Base-by-base conservation (phyloP, 2,329 filamentous ascomycete genomes). In the Dactylellina haptotyla region DNA sequence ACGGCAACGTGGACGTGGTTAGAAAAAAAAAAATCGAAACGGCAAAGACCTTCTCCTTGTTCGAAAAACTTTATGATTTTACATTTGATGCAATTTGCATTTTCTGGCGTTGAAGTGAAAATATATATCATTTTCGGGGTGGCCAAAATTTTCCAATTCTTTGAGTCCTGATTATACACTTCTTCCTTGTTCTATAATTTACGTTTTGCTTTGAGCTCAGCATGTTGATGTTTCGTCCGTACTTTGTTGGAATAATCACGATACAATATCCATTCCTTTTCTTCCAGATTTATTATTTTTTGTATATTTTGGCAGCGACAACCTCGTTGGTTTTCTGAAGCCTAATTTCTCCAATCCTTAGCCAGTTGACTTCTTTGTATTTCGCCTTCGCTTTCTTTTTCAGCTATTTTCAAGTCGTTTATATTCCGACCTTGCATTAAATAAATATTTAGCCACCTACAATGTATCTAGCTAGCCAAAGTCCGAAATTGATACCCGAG, bases 41-140 rank as follows among this genome's bases (percentile, higher is more conserved):
- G 50, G 39, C 48, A 65, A 16, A 62, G 53, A 56, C 46, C 26
- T 56, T 61, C 23, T 37, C 12, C 26, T 41, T 48, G 3, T 23
- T 25, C 9, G 32, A 14, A 3, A 16, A 57, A 57, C 26, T 10
- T 57, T 53, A 59, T 53, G 39, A 67, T 59, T 20, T 34, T 43
- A 59, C 53, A n/a, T 14, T 54, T 39, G 28, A 32, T 32, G 41
- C 28, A 37, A 4, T 25, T 41, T 69, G 64, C 64, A 69, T 69
- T 69, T 56, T 69, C 30, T 25, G 64, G 64, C 64, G 64, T 69
- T 69, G 46, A 59, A 69, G 57, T 57, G 48, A 57, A 67, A 67
- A 59, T 46, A 59, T 53, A 39, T 69, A 61, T 62, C 56, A 69
- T 69, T 56, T 56, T 39, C 14, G 20, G 54, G 64, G 64, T 56